Percentiles rank a stretch among this genome's conserved stretches.
Evolutionary conservation across 768 basidiomycete genomes (phyloP).

Genomic region (Boletus reticulatus): DNA sequence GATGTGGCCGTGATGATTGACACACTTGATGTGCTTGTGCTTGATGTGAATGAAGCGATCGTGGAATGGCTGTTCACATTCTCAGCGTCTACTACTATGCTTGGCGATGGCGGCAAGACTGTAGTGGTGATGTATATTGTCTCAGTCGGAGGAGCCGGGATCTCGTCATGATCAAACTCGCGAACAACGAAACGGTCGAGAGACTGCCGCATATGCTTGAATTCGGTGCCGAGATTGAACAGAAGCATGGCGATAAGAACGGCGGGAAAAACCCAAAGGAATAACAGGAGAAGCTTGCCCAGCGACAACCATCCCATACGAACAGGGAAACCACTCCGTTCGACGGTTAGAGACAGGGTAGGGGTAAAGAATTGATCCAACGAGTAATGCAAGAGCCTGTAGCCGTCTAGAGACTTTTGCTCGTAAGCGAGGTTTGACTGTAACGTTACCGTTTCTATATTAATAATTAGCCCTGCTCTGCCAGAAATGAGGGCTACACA

Average conservation of each 20-base stretch:
- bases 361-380: slow-evolving; percentile 60
- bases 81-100: neutral
- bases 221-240: slow-evolving; percentile 27
- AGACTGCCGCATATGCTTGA: slow-evolving; percentile 24
- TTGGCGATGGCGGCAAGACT: slow-evolving; percentile 12
- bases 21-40: neutral
- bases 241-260: slow-evolving; percentile 18
- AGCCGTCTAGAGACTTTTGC: slow-evolving; percentile 37
- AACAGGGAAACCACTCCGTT: slow-evolving; percentile 4
- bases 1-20: slow-evolving; percentile 10
- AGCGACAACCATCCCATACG: slow-evolving; percentile 9
- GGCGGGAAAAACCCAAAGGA: slow-evolving; percentile 16
- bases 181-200: slow-evolving; percentile 19
- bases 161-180: slow-evolving; percentile 5
- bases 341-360: slow-evolving; percentile 39
- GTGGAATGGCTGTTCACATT: slow-evolving; percentile 2
- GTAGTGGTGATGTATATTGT: slow-evolving; percentile 34
- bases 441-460: slow-evolving; percentile 42
- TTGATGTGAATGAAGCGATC: slow-evolving; percentile 2
- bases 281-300: slow-evolving; percentile 11
- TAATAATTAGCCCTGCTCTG: slow-evolving; percentile 26
- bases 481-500: neutral
- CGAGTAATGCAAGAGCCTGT: slow-evolving; percentile 54
- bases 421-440: slow-evolving; percentile 59
- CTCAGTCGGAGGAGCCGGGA: slow-evolving; percentile 9